Base-by-base conservation (phyloP, 305 asterid genomes). In the Fraxinus velutina region DNA sequence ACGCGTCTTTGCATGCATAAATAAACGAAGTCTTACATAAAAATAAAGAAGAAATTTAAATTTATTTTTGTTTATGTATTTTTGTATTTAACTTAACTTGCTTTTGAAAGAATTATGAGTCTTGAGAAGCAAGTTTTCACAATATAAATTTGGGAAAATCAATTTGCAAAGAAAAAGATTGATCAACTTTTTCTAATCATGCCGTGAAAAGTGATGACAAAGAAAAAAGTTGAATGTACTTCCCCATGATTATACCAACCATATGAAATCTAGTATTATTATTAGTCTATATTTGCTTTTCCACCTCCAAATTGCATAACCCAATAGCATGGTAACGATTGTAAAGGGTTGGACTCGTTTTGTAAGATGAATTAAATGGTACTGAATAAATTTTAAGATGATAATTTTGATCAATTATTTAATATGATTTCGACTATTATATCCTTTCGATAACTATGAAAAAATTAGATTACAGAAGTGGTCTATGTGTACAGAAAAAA, bases 131-230 rank as follows among this genome's bases (percentile, higher is more conserved):
- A 55, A 55, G 66, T 55, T 55, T 55, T 19, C 24, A 52, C 24
- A 55, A 6, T 10, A 17, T 55, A 17, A 55, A 55, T 55, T 55
- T 55, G 27, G 27, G 24, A 8, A 17, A 55, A n/a, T 55, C 64
- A 55, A 55, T n/a, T 24, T 55, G 64, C 64, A 55, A 55, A 3
- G 24, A 55, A 55, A 55, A 55, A 55, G 66, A 17, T 55, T 5
- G 66, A 6, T 55, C 9, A 78, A 76, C 83, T 77, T 85, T 82
- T 70, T 75, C 55, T 55, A 84, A 84, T 88, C 80, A 85, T 86
- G 89, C 85, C 84, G 77, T 82, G 74, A 86, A 88, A 88, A 86
- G 89, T 70, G 82, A 84, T 84, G 87, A 84, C 89, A 88, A 84
- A 88, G 86, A 86, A 85, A 88, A 85, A 86, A 86, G 85, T 55